Percentiles rank a stretch among this genome's conserved stretches.
Evolutionary conservation across 2,329 filamentous ascomycete species (phyloP).

Genomic region (Beauveria sp.): DNA sequence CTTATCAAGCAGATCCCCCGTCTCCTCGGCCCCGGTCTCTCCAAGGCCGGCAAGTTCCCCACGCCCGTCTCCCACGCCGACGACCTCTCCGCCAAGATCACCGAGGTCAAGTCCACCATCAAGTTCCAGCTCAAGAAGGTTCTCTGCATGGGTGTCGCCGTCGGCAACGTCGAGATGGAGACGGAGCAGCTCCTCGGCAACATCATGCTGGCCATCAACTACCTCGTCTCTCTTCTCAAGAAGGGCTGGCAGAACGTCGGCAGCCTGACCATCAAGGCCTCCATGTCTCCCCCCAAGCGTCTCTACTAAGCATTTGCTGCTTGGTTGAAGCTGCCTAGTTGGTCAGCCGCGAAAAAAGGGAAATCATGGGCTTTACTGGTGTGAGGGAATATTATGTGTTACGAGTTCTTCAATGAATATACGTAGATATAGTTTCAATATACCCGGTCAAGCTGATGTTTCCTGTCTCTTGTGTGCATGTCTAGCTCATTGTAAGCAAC

Average conservation of each 20-base stretch:
- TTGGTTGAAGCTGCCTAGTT: background rate
- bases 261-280: slow-evolving; percentile 98
- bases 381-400: background rate
- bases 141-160: slow-evolving; percentile 98
- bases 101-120: slow-evolving; percentile 99
- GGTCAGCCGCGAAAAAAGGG: background rate
- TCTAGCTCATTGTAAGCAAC: too few relatives aligned
- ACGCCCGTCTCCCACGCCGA: slow-evolving; percentile 96
- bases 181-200: slow-evolving; percentile 94
- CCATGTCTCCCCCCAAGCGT: slow-evolving; percentile 97
- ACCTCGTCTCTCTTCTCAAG: slow-evolving; percentile 98
- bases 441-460: slow-evolving; percentile 5
- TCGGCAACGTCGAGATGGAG: slow-evolving; percentile 97
- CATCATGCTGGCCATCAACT: slow-evolving; percentile 99
- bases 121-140: slow-evolving; percentile 99
- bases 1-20: slow-evolving; percentile 99
- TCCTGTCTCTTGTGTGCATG: background rate
- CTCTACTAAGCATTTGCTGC: slow-evolving; percentile 64
- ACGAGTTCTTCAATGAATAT: slow-evolving; percentile 9
- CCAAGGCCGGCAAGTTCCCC: slow-evolving; percentile 99
- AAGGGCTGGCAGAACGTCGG: slow-evolving; percentile 99
- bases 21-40: slow-evolving; percentile 97
- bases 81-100: slow-evolving; percentile 91
- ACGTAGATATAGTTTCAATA: slow-evolving; percentile 9
- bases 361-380: background rate